Conservation (phyloP, 2,329 filamentous ascomycete genomes). For the Lizonia empirigonia region DNA sequence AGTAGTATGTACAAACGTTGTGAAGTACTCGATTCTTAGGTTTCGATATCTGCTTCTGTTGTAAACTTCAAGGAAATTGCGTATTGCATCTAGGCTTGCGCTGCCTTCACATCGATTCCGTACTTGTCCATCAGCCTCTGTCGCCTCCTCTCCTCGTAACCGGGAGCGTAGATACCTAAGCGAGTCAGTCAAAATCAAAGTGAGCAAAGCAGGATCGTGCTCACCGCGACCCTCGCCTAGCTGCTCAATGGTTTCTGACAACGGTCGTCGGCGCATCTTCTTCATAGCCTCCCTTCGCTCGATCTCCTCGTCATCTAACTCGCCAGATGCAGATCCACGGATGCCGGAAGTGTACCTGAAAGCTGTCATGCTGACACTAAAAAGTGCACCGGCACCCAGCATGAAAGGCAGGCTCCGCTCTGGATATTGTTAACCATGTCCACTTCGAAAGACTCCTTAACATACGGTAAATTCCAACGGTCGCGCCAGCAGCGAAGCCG, state of each 20-base stretch:
- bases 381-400: conserved; percentile 67
- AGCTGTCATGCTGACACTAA: conserved; percentile 64
- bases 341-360: conserved; percentile 72
- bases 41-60: conserved; percentile 20
- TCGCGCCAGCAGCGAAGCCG: conserved; percentile 75
- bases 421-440: conserved; percentile 42
- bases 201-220: conserved; percentile 13
- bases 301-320: conserved; percentile 71
- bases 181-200: conserved; percentile 6
- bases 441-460: neutral
- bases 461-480: conserved; percentile 75
- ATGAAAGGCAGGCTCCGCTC: conserved; percentile 71
- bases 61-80: conserved; percentile 31
- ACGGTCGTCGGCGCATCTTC: conserved; percentile 73
- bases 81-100: conserved; percentile 29
- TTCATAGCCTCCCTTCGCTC: conserved; percentile 76
- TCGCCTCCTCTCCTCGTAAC: conserved; percentile 82
- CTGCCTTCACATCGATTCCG: conserved; percentile 72
- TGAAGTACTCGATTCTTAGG: conserved; percentile 15
- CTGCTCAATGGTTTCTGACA: conserved; percentile 79
- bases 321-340: conserved; percentile 60
- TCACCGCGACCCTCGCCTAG: conserved; percentile 87
- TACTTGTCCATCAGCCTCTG: conserved; percentile 85
- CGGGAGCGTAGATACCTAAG: conserved; percentile 77
- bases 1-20: conserved; percentile 27